Base-by-base conservation (phyloP, 2,329 filamentous ascomycete genomes). In the Coniochaeta ligniaria region DNA sequence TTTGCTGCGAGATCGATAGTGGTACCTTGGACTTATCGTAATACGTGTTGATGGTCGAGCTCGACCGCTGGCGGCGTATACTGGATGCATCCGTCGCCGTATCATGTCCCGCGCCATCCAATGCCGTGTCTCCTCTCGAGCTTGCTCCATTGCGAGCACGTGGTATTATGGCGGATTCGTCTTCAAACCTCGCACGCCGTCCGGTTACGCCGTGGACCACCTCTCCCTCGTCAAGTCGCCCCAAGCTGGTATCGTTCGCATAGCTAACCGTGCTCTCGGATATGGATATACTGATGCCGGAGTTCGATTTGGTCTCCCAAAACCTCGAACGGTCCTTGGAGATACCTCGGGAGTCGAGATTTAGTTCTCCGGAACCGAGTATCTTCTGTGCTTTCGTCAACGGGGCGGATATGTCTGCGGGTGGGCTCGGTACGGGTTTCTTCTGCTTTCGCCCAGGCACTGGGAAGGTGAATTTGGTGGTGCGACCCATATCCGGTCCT, bases 1-100 rank as follows among this genome's bases (percentile, higher is more conserved):
- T 84, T 67, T 85, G 83, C 66, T 84, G 83, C 1, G 82, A 83
- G 62, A 84, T 79, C n/a, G 80, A 76, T 6, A 85, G 74, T 12
- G 82, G 81, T 56, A 82, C 75, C 66, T 82, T 83, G 6, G 79
- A 69, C 66, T 81, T 80, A 70, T 85, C 82, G 69, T 85, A 85
- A 70, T 79, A 83, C 0, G 82, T 83, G 35, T 74, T 74, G 61
- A 84, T 78, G n/a, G 82, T 84, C 5, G 82, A 83, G 41, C 74
- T 78, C 2, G 83, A 85, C 54, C 76, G 74, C 35, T 77, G 78
- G 57, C 82, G 78, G 45, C 77, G 75, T 38, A 82, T 63, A 60
- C 74, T 78, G 2, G 77, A 77, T 24, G 74, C 73, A 55, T 81
- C 78, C 8, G 76, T 77, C 63, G 24, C 70, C 67, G 7, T 71